A percentile compares a stretch with the other conserved stretches of the same genome.
Evolutionary conservation across 2,329 filamentous ascomycete genomes (phyloP).

Genomic region (Arthrobotrys sphaeroides): DNA sequence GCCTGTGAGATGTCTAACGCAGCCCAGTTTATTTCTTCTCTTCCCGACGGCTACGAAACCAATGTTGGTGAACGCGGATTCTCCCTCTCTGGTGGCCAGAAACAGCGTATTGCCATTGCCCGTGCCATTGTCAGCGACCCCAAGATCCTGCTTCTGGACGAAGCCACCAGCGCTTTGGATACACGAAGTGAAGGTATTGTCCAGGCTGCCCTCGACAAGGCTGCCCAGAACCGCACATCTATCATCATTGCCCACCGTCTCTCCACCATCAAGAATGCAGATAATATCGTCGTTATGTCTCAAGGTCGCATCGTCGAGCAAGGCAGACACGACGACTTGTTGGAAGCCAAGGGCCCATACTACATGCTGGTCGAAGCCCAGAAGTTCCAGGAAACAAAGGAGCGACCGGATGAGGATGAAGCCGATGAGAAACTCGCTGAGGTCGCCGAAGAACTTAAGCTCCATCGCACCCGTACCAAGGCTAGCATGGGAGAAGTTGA

Average conservation of each 20-base stretch:
- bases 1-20: conserved; percentile 93
- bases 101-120: conserved; percentile 77
- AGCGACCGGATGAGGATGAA: conserved; percentile 67
- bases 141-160: conserved; percentile 83
- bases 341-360: conserved; percentile 78
- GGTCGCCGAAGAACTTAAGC: conserved; percentile 60
- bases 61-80: conserved; percentile 96
- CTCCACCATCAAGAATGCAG: conserved; percentile 90
- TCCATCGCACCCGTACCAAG: conserved; percentile 60
- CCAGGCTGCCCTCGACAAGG: conserved; percentile 88
- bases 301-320: conserved; percentile 89
- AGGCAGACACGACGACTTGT: conserved; percentile 82
- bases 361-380: conserved; percentile 88
- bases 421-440: conserved; percentile 66
- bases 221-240: conserved; percentile 85
- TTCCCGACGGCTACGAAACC: conserved; percentile 91
- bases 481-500: conserved; percentile 63
- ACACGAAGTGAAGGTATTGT: conserved; percentile 95
- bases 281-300: conserved; percentile 95
- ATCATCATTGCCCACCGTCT: conserved; percentile 96
- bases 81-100: conserved; percentile 90
- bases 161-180: conserved; percentile 92
- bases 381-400: conserved; percentile 73
- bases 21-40: conserved; percentile 83
- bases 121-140: conserved; percentile 63